These are phyloP conservation scores for Debaryomyces psychrophilus DNA, from an alignment of 1,139 yeast genomes.

Conservation along the genomic window DNA sequence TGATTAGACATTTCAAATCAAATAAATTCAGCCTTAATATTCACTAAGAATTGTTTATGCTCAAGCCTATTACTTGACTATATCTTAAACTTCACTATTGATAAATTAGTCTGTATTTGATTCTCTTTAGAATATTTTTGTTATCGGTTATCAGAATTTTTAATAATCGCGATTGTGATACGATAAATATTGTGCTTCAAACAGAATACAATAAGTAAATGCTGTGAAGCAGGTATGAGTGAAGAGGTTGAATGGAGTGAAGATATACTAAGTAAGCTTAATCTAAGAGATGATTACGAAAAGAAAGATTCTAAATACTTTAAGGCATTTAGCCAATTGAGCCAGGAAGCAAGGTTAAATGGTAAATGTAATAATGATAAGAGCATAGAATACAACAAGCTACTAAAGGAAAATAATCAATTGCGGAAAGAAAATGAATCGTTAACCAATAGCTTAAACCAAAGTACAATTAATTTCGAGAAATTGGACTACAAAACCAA, in stretches of 20 bases:
- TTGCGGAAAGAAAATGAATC: slow-evolving; percentile 18
- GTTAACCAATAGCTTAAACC: slow-evolving; percentile 30
- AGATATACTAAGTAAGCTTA: slow-evolving; percentile 29
- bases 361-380: slow-evolving; percentile 14
- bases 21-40: neutral
- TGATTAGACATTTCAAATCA: slow-evolving; percentile 6
- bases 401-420: slow-evolving; percentile 8
- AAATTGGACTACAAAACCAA: slow-evolving; percentile 21
- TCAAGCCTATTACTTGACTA: neutral
- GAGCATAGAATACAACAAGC: slow-evolving; percentile 7
- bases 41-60: neutral
- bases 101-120: neutral
- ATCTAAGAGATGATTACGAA: slow-evolving; percentile 37
- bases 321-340: slow-evolving; percentile 36
- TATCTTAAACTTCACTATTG: neutral
- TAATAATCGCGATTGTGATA: slow-evolving; percentile 4
- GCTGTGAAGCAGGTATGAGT: slow-evolving; percentile 2
- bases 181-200: neutral
- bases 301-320: slow-evolving; percentile 35
- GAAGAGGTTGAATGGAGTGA: slow-evolving; percentile 22
- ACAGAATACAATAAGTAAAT: neutral
- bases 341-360: slow-evolving; percentile 20
- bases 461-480: slow-evolving; percentile 28
- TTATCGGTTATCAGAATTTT: slow-evolving; percentile 1
- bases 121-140: neutral